Percentiles rank a stretch among this genome's conserved stretches.
Conservation (phyloP, 106 monocot species). For the Iris macrosiphon region DNA sequence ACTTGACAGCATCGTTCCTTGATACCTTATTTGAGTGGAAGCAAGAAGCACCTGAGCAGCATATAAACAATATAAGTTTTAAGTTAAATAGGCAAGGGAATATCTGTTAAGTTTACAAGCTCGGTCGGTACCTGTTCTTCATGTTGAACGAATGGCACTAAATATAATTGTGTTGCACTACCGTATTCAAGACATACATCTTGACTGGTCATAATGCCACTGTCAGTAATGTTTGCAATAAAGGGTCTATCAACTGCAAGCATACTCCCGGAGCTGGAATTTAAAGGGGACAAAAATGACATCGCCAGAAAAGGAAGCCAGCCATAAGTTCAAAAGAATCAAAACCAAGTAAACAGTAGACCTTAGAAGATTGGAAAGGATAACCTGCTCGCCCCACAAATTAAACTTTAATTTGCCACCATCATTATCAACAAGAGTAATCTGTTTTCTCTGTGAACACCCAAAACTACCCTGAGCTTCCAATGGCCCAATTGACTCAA, state of each 20-base stretch:
- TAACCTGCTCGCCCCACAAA: slow-evolving; percentile 90
- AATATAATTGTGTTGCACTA: slow-evolving; percentile 81
- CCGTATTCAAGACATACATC: slow-evolving; percentile 91
- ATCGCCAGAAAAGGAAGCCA: slow-evolving; percentile 1
- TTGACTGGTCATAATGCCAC: slow-evolving; percentile 24
- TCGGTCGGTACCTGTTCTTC: slow-evolving; percentile 63
- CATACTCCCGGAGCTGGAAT: slow-evolving; percentile 84
- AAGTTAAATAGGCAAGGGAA: slow-evolving; percentile 5
- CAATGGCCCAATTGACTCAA: slow-evolving; percentile 61
- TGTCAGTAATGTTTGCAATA: slow-evolving; percentile 33
- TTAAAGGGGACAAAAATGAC: slow-evolving; percentile 16
- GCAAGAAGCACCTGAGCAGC: slow-evolving; percentile 51
- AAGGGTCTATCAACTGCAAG: slow-evolving; percentile 90
- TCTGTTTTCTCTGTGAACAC: slow-evolving; percentile 47
- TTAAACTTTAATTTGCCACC: slow-evolving; percentile 66
- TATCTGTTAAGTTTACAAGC: background rate
- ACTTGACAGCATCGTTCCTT: slow-evolving; percentile 32
- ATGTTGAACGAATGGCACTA: slow-evolving; percentile 74
- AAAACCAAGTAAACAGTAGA: slow-evolving; percentile 10
- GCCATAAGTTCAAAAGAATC: background rate
- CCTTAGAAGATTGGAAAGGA: slow-evolving; percentile 90
- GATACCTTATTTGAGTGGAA: slow-evolving; percentile 66
- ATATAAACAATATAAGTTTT: background rate
- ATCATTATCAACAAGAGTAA: slow-evolving; percentile 74
- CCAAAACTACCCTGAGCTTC: slow-evolving; percentile 45